Evolutionary conservation across 2,329 filamentous ascomycete species (phyloP).

Genomic region (Akanthomyces lecanii): DNA sequence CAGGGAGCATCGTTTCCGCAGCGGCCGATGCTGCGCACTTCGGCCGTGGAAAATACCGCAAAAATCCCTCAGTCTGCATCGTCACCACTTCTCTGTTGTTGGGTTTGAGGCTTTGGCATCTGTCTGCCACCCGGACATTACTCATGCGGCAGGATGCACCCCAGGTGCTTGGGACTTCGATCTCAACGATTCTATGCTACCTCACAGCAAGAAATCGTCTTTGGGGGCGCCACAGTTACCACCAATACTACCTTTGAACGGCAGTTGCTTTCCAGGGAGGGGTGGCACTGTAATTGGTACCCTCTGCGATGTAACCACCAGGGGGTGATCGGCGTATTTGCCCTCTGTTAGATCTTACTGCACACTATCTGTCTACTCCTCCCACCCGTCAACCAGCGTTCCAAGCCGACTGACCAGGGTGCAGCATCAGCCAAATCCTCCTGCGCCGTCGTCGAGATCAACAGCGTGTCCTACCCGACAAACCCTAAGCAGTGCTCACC

Average conservation of each 20-base stretch:
- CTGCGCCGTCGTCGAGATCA: background rate
- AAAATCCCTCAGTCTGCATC: background rate
- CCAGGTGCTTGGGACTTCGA: constrained; percentile 12
- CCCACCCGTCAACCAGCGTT: background rate
- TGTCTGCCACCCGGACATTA: background rate
- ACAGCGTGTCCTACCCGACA: background rate
- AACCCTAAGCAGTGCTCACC: background rate
- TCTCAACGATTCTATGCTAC: constrained; percentile 16
- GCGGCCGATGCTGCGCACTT: background rate
- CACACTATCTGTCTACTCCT: background rate
- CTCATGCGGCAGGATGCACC: constrained; percentile 18
- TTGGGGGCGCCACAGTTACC: constrained; percentile 13
- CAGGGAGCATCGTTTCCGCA: background rate
- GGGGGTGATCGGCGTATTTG: constrained; percentile 18
- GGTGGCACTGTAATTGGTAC: constrained; percentile 19
- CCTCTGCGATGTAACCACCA: constrained; percentile 26
- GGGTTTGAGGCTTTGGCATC: background rate
- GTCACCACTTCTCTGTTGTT: background rate
- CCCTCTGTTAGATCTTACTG: constrained; percentile 13
- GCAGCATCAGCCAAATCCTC: background rate
- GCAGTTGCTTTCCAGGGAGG: constrained; percentile 16
- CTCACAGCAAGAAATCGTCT: constrained; percentile 14
- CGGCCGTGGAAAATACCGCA: background rate
- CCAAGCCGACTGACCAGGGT: background rate
- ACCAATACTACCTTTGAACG: constrained; percentile 15